These are phyloP conservation scores for Leucocoprinus sp. DNA, from an alignment of 768 basidiomycete genomes.

Conservation along the genomic window DNA sequence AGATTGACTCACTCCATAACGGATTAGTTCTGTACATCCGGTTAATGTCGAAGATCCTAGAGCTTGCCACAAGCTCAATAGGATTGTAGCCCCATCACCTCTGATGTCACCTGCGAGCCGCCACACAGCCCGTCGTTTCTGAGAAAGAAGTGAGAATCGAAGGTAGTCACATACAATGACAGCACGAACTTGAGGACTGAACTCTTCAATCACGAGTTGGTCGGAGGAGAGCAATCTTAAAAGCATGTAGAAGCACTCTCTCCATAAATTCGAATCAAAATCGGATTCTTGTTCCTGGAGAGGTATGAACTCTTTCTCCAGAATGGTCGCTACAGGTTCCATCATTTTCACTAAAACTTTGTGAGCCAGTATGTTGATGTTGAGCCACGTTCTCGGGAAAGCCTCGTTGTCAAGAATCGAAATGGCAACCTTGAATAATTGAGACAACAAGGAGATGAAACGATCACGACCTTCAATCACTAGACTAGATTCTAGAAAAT, in stretches of 20 bases:
- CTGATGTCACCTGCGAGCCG: constrained; percentile 92
- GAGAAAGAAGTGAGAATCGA: neutral
- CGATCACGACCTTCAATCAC: constrained; percentile 88
- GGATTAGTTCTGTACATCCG: constrained; percentile 43
- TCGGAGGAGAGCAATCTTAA: constrained; percentile 83
- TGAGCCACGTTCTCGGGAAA: constrained; percentile 88
- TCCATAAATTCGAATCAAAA: constrained; percentile 79
- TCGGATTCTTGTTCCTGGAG: constrained; percentile 46
- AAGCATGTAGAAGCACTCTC: constrained; percentile 70
- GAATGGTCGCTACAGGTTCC: constrained; percentile 69
- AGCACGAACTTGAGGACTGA: constrained; percentile 72
- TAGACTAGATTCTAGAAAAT: constrained; percentile 69
- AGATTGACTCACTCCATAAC: constrained; percentile 55
- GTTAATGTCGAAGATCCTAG: constrained; percentile 69
- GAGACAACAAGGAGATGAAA: constrained; percentile 58
- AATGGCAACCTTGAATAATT: constrained; percentile 72
- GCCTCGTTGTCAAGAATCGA: constrained; percentile 84
- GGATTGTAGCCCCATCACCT: constrained; percentile 78
- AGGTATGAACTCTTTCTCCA: constrained; percentile 79
- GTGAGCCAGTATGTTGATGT: constrained; percentile 83
- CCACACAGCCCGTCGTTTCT: constrained; percentile 97
- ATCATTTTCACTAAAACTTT: constrained; percentile 83
- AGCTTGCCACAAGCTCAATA: constrained; percentile 78
- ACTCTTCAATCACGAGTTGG: constrained; percentile 90
- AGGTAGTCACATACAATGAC: neutral